Conservation (phyloP, 2,329 filamentous ascomycete species). For the Scopulariopsis brevicaulis region DNA sequence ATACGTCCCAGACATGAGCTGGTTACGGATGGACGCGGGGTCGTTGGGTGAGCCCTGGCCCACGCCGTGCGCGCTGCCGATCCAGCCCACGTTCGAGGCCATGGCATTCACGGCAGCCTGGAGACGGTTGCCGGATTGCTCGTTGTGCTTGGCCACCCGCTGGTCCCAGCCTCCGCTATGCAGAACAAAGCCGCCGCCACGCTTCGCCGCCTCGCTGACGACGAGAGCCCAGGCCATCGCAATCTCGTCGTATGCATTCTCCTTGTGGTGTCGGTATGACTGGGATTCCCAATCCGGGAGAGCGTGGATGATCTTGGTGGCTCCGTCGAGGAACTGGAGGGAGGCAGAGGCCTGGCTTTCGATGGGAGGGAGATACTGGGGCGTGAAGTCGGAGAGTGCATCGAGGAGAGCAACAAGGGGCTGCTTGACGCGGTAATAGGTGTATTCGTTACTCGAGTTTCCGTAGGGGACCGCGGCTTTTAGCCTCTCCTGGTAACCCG, state of each 20-base stretch:
- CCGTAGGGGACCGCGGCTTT: conserved; percentile 77
- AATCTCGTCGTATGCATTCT: conserved; percentile 93
- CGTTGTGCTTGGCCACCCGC: conserved; percentile 75
- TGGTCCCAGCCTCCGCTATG: conserved; percentile 91
- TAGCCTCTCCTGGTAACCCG: conserved; percentile 69
- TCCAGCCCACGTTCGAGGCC: conserved; percentile 66
- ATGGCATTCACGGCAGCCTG: conserved; percentile 71
- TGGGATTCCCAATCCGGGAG: conserved; percentile 86
- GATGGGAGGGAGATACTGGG: conserved; percentile 86
- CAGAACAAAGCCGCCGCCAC: conserved; percentile 79
- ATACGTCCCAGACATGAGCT: conserved; percentile 49
- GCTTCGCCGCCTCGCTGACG: conserved; percentile 81
- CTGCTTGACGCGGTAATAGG: conserved; percentile 85
- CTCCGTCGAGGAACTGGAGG: conserved; percentile 77
- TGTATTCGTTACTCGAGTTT: conserved; percentile 78
- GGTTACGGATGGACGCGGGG: conserved; percentile 47
- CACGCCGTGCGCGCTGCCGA: conserved; percentile 29
- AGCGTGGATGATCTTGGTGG: conserved; percentile 79
- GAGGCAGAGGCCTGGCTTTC: conserved; percentile 77
- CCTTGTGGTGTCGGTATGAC: conserved; percentile 83
- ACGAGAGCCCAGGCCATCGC: conserved; percentile 87
- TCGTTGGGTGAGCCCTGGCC: conserved; percentile 20
- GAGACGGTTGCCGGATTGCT: conserved; percentile 73
- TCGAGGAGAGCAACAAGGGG: conserved; percentile 72
- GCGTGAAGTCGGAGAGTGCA: conserved; percentile 86